Conservation (phyloP, 2,329 filamentous ascomycete genomes). For the Clonostachys chloroleuca region DNA sequence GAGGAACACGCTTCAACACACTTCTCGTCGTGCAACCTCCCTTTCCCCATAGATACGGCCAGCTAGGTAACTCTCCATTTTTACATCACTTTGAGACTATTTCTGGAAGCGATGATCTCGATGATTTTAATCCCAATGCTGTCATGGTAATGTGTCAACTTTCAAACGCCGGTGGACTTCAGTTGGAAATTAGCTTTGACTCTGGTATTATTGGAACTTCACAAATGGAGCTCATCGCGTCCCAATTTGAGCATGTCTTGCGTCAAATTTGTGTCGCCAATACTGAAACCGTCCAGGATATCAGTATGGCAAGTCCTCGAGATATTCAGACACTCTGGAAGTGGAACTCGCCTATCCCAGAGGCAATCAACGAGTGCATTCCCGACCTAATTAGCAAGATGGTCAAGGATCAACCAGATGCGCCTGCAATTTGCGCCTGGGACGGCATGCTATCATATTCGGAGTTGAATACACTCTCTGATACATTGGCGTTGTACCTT, state of each 20-base stretch:
- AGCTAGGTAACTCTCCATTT: too few species aligned
- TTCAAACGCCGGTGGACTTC: too few species aligned
- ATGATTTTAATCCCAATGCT: constrained; percentile 1
- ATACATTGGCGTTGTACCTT: constrained; percentile 8
- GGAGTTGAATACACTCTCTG: constrained; percentile 5
- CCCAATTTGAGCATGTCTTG: not conserved
- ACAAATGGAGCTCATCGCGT: constrained; percentile 1
- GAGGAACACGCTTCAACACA: not conserved
- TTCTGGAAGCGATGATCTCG: not conserved
- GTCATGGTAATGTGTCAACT: not conserved
- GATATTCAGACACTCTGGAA: not conserved
- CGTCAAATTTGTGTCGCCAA: too few species aligned
- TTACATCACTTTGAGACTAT: not conserved
- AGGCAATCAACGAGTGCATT: not conserved
- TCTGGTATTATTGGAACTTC: not conserved
- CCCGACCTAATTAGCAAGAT: constrained; percentile 1
- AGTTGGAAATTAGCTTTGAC: not conserved
- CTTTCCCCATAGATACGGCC: not conserved
- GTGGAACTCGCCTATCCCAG: too few species aligned
- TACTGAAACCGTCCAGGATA: too few species aligned
- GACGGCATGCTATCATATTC: constrained; percentile 20
- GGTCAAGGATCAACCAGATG: constrained; percentile 11
- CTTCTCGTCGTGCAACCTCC: constrained; percentile 2
- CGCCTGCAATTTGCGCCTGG: constrained; percentile 33
- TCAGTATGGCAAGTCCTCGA: not conserved